A percentile compares a stretch with the other conserved stretches of the same genome.
These are phyloP conservation scores for Acrocalymma vagum DNA, from an alignment of 2,329 filamentous ascomycete species.

Conservation along the genomic window DNA sequence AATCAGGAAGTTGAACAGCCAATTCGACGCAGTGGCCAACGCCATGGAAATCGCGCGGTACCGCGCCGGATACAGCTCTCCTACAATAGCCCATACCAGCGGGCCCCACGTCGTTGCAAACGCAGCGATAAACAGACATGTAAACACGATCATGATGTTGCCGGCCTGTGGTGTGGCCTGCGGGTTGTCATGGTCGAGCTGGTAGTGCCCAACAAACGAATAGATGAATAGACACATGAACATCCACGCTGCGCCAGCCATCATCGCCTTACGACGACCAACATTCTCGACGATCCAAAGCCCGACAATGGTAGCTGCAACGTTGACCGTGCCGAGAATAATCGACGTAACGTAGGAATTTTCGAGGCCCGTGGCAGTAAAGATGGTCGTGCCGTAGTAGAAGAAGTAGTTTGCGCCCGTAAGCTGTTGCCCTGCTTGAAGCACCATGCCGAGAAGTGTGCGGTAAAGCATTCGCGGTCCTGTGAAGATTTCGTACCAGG, in stretches of 20 bases:
- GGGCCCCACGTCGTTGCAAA: conserved; percentile 77
- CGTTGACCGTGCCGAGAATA: conserved; percentile 61
- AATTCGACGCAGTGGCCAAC: conserved; percentile 54
- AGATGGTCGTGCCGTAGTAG: conserved; percentile 59
- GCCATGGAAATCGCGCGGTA: conserved; percentile 57
- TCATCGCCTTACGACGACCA: conserved; percentile 56
- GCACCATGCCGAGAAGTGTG: conserved; percentile 67
- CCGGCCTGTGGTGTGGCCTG: conserved; percentile 56
- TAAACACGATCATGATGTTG: conserved; percentile 72
- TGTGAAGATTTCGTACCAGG: conserved; percentile 68
- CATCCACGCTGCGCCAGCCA: conserved; percentile 58
- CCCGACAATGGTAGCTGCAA: conserved; percentile 55
- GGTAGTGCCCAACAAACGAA: conserved; percentile 56
- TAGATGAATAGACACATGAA: conserved; percentile 67
- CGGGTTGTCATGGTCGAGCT: conserved; percentile 42
- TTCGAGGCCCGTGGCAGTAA: conserved; percentile 49
- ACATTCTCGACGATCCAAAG: conserved; percentile 58
- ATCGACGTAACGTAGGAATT: conserved; percentile 58
- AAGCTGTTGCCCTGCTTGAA: conserved; percentile 73
- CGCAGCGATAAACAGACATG: conserved; percentile 72
- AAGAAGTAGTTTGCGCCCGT: conserved; percentile 76
- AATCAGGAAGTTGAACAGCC: conserved; percentile 56
- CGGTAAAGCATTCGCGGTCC: conserved; percentile 74
- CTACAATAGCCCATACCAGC: conserved; percentile 74
- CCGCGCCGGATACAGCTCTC: conserved; percentile 72